Evolutionary conservation across 2,329 filamentous ascomycete genomes (phyloP).

Genomic region (Colletotrichum karsti): DNA sequence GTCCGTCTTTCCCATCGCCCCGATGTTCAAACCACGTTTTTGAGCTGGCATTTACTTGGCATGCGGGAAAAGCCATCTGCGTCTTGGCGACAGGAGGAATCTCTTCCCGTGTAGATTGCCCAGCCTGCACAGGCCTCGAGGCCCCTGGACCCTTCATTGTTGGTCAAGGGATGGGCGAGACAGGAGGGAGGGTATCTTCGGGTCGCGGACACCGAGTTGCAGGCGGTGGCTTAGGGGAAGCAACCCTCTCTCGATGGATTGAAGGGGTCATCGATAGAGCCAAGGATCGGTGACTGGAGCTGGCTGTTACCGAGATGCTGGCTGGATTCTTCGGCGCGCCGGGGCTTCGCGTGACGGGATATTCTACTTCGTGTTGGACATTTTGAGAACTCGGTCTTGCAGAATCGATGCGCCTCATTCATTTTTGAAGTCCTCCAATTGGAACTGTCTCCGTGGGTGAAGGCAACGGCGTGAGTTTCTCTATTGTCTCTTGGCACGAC

Average conservation of each 20-base stretch:
- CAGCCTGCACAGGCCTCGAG: not conserved
- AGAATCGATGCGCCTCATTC: not conserved
- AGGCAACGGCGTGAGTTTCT: not conserved
- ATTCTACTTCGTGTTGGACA: not conserved
- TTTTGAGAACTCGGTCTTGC: not conserved
- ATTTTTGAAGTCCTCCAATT: not conserved
- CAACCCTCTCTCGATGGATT: not conserved
- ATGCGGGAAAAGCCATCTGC: not conserved
- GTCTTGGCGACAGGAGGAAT: not conserved
- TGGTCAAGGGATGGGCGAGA: not conserved
- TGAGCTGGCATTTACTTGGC: not conserved
- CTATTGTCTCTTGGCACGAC: not conserved
- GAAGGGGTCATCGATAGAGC: not conserved
- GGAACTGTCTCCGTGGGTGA: not conserved
- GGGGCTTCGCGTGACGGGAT: not conserved
- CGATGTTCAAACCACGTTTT: not conserved
- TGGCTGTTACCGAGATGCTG: not conserved
- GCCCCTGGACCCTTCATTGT: no score
- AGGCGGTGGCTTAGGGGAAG: not conserved
- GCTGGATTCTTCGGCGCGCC: not conserved
- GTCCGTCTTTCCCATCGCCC: not conserved
- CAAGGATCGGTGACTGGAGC: not conserved
- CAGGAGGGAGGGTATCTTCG: not conserved
- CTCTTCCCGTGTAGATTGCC: not conserved
- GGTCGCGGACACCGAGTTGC: slow-evolving; percentile 5